Percentiles rank a stretch among this genome's conserved stretches.
Evolutionary conservation across 2,329 filamentous ascomycete species (phyloP).

Genomic region (Domatiomyces globalis): DNA sequence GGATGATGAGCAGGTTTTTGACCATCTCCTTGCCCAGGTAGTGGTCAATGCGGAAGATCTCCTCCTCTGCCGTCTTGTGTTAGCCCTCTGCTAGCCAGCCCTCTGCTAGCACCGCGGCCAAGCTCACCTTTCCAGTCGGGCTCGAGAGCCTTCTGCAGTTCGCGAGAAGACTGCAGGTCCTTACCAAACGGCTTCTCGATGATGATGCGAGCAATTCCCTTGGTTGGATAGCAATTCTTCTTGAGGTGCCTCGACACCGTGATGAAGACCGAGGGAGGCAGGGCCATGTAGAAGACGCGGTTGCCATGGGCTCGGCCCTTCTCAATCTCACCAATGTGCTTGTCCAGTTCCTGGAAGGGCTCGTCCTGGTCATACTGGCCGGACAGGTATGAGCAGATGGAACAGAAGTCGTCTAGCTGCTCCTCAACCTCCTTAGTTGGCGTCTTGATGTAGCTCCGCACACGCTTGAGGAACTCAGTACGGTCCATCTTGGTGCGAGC

Average conservation of each 20-base stretch:
- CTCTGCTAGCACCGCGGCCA: too few relatives aligned
- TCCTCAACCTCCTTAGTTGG: slow-evolving; percentile 95
- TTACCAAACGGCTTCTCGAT: slow-evolving; percentile 99
- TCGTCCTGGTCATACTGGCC: slow-evolving; percentile 97
- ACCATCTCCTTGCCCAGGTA: slow-evolving; percentile 99
- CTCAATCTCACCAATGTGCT: slow-evolving; percentile 77
- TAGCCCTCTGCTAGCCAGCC: background rate
- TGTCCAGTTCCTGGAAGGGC: slow-evolving; percentile 71
- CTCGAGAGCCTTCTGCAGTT: slow-evolving; percentile 64
- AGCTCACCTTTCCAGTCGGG: slow-evolving; percentile 1
- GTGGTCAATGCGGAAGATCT: slow-evolving; percentile 98
- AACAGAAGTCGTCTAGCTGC: slow-evolving; percentile 80
- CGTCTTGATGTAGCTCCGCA: slow-evolving; percentile 97
- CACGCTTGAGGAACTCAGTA: slow-evolving; percentile 81
- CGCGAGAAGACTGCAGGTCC: slow-evolving; percentile 83
- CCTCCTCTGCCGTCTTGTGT: slow-evolving; percentile 82
- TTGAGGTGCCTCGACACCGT: slow-evolving; percentile 95
- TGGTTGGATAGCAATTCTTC: slow-evolving; percentile 87
- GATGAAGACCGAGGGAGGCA: slow-evolving; percentile 95
- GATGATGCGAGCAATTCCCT: slow-evolving; percentile 84
- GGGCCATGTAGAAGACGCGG: slow-evolving; percentile 97
- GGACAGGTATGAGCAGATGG: slow-evolving; percentile 82
- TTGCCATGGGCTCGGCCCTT: slow-evolving; percentile 68
- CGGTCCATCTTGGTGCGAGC: slow-evolving; percentile 99
- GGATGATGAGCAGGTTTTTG: slow-evolving; percentile 95